phyloP scores from a whole-genome alignment of 169 alveolate species.

The Plasmodium coatneyi region DNA sequence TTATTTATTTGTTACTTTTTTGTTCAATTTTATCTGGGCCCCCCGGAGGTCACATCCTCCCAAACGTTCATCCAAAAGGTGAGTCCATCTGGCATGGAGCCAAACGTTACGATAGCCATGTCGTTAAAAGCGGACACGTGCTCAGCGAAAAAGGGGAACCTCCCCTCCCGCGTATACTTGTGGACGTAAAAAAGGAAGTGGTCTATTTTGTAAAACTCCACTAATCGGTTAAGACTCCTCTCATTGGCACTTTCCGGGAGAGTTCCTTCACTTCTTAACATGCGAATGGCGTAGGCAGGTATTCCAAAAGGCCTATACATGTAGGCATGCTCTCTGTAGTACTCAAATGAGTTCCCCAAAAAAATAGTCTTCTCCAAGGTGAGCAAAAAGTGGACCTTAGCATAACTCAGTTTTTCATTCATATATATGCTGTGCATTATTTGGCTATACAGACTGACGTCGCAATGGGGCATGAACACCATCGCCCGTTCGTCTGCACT shows the following conservation, averaged over 20 bases:
- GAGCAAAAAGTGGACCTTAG: conserved; percentile 24
- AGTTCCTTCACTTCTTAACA: not conserved
- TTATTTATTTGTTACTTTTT: not conserved
- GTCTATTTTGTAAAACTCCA: conserved; percentile 1
- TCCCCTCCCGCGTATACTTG: conserved; percentile 18
- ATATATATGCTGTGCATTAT: conserved; percentile 28
- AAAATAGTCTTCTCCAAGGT: conserved; percentile 15
- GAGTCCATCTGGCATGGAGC: not conserved
- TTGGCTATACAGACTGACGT: conserved; percentile 41
- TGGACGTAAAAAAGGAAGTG: conserved; percentile 50
- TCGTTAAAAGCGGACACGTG: conserved; percentile 33
- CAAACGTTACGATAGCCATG: conserved; percentile 16
- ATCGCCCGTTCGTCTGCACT: not conserved
- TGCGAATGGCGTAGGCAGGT: conserved; percentile 11
- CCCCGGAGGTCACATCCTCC: not conserved
- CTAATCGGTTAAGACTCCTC: not conserved
- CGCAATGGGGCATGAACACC: conserved; percentile 71
- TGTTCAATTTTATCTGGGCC: not conserved
- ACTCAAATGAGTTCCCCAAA: conserved; percentile 50
- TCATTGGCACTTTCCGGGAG: not conserved
- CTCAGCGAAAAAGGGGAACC: conserved; percentile 45
- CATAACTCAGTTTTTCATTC: conserved; percentile 22
- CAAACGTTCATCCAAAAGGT: conserved; percentile 22
- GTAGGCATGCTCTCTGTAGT: conserved; percentile 31
- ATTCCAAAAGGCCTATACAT: conserved; percentile 56